phyloP scores from a whole-genome alignment of 1,284 basidiomycete genomes.

The Pseudozyma pruni region DNA sequence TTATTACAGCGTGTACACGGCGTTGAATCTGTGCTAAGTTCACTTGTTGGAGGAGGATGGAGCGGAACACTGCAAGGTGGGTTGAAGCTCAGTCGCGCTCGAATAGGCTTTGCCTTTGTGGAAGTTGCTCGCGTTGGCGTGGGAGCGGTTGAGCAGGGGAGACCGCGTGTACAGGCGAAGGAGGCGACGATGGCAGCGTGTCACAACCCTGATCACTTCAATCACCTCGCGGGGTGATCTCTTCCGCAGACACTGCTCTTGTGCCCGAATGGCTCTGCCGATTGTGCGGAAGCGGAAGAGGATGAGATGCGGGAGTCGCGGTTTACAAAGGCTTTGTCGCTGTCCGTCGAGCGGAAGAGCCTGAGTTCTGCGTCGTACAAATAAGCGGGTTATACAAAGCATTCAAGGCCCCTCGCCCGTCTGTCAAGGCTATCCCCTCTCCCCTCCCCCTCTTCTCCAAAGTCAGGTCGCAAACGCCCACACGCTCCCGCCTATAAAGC shows the following conservation, averaged over 20 bases:
- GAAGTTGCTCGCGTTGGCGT: neutral
- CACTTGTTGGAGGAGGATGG: neutral
- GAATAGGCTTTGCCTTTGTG: constrained; percentile 6
- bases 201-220: constrained; percentile 3
- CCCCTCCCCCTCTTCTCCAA: neutral
- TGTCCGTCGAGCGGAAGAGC: too few species aligned
- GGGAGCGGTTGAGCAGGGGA: too few species aligned
- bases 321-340: too few species aligned
- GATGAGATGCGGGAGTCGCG: neutral
- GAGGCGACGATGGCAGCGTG: neutral
- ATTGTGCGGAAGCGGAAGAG: neutral
- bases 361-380: too few species aligned
- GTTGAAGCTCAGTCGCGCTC: neutral
- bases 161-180: too few species aligned
- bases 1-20: too few species aligned
- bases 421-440: neutral
- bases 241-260: constrained; percentile 8
- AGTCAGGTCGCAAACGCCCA: too few species aligned
- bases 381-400: neutral
- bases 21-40: too few species aligned
- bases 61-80: constrained; percentile 2
- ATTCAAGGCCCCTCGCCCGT: too few species aligned
- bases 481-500: too few species aligned
- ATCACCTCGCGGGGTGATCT: too few species aligned
- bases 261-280: neutral